These are phyloP conservation scores for Blumeria hordei DNA, from an alignment of 2,329 filamentous ascomycete species.

Conservation along the genomic window DNA sequence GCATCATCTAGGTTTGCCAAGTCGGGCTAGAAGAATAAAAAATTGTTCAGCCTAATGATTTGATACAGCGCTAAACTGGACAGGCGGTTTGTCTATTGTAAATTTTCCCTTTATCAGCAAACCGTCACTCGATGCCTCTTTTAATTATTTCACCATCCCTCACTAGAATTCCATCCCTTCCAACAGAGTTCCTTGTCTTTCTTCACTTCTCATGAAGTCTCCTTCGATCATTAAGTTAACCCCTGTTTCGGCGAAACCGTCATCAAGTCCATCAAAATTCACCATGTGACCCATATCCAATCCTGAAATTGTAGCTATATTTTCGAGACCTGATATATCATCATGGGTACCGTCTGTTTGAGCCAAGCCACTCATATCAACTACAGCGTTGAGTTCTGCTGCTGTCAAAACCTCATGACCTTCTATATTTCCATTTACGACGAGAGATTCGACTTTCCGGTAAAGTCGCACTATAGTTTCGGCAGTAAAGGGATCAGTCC, in stretches of 20 bases:
- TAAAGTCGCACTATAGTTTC: conserved; percentile 13
- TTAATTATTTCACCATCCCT: too few species aligned
- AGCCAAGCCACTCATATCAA: background rate
- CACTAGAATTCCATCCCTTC: background rate
- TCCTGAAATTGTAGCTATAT: background rate
- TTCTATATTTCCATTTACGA: conserved; percentile 1
- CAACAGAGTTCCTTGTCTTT: background rate
- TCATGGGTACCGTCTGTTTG: background rate
- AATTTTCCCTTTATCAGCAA: too few species aligned
- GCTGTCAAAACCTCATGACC: background rate
- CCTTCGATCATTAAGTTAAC: background rate
- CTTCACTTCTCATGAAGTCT: background rate
- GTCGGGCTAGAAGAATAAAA: too few species aligned
- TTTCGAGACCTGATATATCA: background rate
- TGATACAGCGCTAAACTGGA: too few species aligned
- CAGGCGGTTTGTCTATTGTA: too few species aligned
- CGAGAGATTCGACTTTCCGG: conserved; percentile 13
- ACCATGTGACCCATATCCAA: background rate
- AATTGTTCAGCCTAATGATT: too few species aligned
- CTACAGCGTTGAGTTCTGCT: background rate
- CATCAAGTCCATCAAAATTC: background rate
- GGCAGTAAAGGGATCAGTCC: conserved; percentile 9
- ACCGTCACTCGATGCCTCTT: too few species aligned
- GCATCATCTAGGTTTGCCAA: too few species aligned
- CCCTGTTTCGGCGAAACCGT: background rate